Base-by-base conservation (phyloP, 768 basidiomycete genomes). In the Bullera alba region DNA sequence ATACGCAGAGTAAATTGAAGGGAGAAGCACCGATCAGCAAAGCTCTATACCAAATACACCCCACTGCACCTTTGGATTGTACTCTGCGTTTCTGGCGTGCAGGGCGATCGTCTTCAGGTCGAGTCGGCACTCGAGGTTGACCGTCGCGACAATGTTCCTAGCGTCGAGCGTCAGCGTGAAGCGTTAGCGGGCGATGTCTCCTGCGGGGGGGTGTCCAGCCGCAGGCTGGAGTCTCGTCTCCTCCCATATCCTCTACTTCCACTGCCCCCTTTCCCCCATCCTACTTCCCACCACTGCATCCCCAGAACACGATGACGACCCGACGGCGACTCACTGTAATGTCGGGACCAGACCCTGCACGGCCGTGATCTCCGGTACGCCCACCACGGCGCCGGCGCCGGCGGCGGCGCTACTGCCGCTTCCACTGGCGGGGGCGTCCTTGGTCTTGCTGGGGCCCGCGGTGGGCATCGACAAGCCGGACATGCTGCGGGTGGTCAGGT, bases 101-200 rank as follows among this genome's bases (percentile, higher is more conserved):
- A 97, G 76, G 8, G 95, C 93, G 53, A 97, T 99, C 46, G 95
- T 97, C 81, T 99, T 99, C 48, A 99, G 77, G 73, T 97, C 95
- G 42, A 99, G 79, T 34, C 92, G 82, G 58, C 92, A 96, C 73
- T 95, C 93, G 23, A 99, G 80, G 67, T 96, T 97, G 73, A 97
- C 93, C 5, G 95, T 99, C 4, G 95, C 93, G 60, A 99, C 95
- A 54, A 97, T 97, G 76, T 97, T 99, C 63, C 75, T 76, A 51
- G n/a, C n/a, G n/a, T n/a, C n/a, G 19, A 21, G 37, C 12, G 10
- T 12, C 37, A 39, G 37, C 37, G 19, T n/a, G n/a, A n/a, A n/a
- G n/a, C n/a, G n/a, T n/a, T n/a, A n/a, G n/a, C n/a, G n/a, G n/a
- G n/a, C n/a, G n/a, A n/a, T n/a, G n/a, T n/a, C n/a, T n/a, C n/a